phyloP scores from a whole-genome alignment of 768 basidiomycete species.

The Agaricus subrufescens region DNA sequence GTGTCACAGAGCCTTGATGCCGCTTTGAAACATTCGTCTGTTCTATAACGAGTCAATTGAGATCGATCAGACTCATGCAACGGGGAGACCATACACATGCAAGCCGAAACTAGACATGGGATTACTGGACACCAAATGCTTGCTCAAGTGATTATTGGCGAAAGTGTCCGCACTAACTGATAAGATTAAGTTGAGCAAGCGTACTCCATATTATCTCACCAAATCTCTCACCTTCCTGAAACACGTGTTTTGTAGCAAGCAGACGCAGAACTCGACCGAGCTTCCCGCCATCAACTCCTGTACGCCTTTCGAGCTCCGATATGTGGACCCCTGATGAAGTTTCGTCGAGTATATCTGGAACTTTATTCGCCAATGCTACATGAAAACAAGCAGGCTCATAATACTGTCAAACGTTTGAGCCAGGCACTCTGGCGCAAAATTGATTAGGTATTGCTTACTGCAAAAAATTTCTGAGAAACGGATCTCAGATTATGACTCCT shows the following conservation, averaged over 20 bases:
- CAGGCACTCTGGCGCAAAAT: neutral
- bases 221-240: slow-evolving; percentile 26
- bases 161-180: slow-evolving; percentile 32
- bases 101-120: slow-evolving; percentile 20
- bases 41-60: slow-evolving; percentile 2
- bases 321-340: slow-evolving; percentile 25
- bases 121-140: slow-evolving; percentile 22
- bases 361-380: slow-evolving; percentile 15
- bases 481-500: neutral
- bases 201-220: too few species aligned
- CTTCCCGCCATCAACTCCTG: slow-evolving; percentile 24
- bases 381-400: slow-evolving; percentile 19
- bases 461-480: slow-evolving; percentile 2
- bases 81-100: slow-evolving; percentile 16
- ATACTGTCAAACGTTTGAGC: slow-evolving; percentile 4
- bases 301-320: slow-evolving; percentile 16
- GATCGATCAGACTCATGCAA: neutral
- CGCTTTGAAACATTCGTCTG: slow-evolving; percentile 16
- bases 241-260: slow-evolving; percentile 26
- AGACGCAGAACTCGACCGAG: slow-evolving; percentile 26
- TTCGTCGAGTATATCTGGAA: slow-evolving; percentile 23
- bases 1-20: slow-evolving; percentile 24
- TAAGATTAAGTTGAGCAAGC: slow-evolving; percentile 20
- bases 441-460: neutral
- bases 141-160: slow-evolving; percentile 36